Percentiles rank a stretch among this genome's conserved stretches.
These are phyloP conservation scores for Vigna reflexopilosa DNA, from an alignment of 306 rosid genomes.

Conservation along the genomic window DNA sequence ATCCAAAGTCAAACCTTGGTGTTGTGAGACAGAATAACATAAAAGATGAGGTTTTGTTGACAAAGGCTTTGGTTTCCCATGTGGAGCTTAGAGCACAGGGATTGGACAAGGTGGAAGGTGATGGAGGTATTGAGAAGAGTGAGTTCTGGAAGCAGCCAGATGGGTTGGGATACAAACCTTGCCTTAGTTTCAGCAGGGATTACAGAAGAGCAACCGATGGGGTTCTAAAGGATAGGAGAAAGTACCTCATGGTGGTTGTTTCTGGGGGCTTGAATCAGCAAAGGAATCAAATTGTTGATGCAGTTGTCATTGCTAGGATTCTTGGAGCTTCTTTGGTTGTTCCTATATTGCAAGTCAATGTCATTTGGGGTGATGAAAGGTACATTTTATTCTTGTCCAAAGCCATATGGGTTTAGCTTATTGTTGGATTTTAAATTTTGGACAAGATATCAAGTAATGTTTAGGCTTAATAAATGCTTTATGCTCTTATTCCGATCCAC, in stretches of 20 bases:
- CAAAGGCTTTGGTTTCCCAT: conserved; percentile 44
- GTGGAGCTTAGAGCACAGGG: conserved; percentile 47
- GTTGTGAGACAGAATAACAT: conserved; percentile 24
- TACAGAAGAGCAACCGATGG: conserved; percentile 61
- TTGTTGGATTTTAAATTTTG: background rate
- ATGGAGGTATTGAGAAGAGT: conserved; percentile 30
- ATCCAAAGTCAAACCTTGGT: background rate
- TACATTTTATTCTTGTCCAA: conserved; percentile 27
- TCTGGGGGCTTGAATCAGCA: conserved; percentile 99
- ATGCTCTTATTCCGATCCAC: background rate
- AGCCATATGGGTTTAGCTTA: background rate
- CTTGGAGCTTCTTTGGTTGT: conserved; percentile 96
- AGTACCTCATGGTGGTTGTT: conserved; percentile 85
- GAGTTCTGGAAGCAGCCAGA: conserved; percentile 92
- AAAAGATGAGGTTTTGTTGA: conserved; percentile 37
- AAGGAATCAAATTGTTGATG: conserved; percentile 98
- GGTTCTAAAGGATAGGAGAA: conserved; percentile 62
- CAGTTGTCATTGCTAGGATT: conserved; percentile 96
- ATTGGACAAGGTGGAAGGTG: conserved; percentile 26
- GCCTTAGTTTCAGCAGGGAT: conserved; percentile 68
- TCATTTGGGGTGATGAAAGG: conserved; percentile 99
- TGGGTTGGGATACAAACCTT: conserved; percentile 86
- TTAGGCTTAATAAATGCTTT: background rate
- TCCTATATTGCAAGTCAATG: conserved; percentile 94
- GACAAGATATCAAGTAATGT: background rate